Conservation (phyloP, 2,329 filamentous ascomycete species). For the Aaosphaeria arxii region DNA sequence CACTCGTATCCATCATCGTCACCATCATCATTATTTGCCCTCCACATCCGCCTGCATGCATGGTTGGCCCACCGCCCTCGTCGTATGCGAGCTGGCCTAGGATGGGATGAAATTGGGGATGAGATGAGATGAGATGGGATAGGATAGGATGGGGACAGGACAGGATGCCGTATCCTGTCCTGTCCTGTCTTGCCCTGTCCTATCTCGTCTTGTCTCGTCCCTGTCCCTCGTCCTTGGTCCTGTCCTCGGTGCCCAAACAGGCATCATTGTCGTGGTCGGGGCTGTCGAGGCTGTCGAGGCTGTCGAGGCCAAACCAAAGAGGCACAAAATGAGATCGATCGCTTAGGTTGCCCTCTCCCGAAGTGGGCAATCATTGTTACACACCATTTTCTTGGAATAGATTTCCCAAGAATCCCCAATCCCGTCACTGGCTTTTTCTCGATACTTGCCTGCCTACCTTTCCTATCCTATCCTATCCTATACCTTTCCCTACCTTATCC, state of each 20-base stretch:
- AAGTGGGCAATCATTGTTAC: slow-evolving; percentile 20
- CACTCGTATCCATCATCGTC: too few species aligned
- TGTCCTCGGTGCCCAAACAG: background rate
- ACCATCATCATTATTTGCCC: background rate
- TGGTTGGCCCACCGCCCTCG: background rate
- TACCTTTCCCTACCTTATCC: background rate
- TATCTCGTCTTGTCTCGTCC: background rate
- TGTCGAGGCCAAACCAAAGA: background rate
- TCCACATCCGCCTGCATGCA: background rate
- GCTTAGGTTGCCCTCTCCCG: slow-evolving; percentile 7
- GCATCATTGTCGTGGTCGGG: slow-evolving; percentile 6
- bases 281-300: slow-evolving; percentile 1
- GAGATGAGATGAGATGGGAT: background rate
- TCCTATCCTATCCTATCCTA: background rate
- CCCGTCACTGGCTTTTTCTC: background rate
- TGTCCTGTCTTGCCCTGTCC: background rate
- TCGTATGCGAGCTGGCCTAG: background rate
- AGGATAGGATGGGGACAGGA: background rate
- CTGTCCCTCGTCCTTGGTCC: background rate
- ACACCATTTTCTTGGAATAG: slow-evolving; percentile 26
- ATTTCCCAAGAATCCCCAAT: background rate
- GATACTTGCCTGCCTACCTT: background rate
- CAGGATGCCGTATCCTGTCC: background rate
- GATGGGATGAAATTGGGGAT: background rate
- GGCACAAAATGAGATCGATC: slow-evolving; percentile 1